Evolutionary conservation across 192 early-diverging fungal species (phyloP).

Genomic region (Entomortierella lignicola): DNA sequence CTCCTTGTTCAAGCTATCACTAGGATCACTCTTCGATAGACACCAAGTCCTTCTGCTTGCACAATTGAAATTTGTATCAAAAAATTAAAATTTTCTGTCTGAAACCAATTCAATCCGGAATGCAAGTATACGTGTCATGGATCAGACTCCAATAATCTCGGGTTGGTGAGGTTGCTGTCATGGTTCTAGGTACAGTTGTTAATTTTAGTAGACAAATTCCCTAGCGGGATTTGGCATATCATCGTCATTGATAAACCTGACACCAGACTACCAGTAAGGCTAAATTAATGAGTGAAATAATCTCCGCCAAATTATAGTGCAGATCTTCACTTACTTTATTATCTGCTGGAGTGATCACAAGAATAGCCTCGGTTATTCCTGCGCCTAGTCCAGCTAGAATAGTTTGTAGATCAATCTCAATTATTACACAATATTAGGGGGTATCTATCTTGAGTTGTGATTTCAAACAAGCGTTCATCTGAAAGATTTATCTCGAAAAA

Average conservation of each 20-base stretch:
- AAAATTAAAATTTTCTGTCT: not conserved
- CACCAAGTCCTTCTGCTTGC: constrained; percentile 79
- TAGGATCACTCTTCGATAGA: constrained; percentile 89
- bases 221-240: too few species aligned
- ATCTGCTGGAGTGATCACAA: constrained; percentile 92
- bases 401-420: too few species aligned
- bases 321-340: too few species aligned
- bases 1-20: constrained; percentile 95
- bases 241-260: too few species aligned
- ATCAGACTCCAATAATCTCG: constrained; percentile 80
- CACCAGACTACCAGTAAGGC: too few species aligned
- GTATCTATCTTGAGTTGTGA: too few species aligned
- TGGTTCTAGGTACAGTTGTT: constrained; percentile 70
- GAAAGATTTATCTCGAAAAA: too few species aligned
- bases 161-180: constrained; percentile 78
- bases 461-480: too few species aligned
- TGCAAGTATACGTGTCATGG: constrained; percentile 66
- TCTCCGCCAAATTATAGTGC: too few species aligned
- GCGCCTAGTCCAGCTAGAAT: constrained; percentile 64
- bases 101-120: not conserved
- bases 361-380: constrained; percentile 86
- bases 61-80: constrained; percentile 68
- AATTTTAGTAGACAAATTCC: not conserved
- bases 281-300: too few species aligned
- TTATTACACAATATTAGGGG: too few species aligned